Evolutionary conservation across 805 yeast species (phyloP), one percentile per base, ranked within the genome.

Genomic region (Blastobotrys peoriensis): DNA sequence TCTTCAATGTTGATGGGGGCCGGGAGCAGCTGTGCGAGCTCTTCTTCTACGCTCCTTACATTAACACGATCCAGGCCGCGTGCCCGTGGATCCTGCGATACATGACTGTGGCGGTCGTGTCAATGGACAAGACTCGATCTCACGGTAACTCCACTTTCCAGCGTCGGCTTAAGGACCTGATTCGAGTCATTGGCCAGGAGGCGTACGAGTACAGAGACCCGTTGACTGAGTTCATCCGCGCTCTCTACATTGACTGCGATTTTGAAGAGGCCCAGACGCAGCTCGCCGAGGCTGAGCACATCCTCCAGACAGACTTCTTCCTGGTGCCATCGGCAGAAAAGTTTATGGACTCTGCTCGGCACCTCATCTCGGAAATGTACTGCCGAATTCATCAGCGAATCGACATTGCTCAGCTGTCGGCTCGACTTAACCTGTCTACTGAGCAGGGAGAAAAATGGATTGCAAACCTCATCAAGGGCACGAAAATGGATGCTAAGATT

Each of bases 51-150:
- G 73, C 81, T 3, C 75, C 81, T 5, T 79, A 78, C 60, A 62
- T 81, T 48, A 75, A 80, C 47, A 74, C 85, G 2, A 80, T 81
- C 58, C 86, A 81, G 64, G 83, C 84, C 25, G 70, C 83, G 5
- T 74, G 81, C 57, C 87, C 86, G 17, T 81, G 87, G 87, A 66
- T 81, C 40, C 61, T 80, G 51, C 73, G 86, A 56, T 81, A 81
- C 58, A 61, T 81, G 44, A 74, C 78, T 20, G 82, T 76, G 22
- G 81, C 83, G n/a, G 80, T 79, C 9, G 58, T 64, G 4, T 43
- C 55, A 27, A 45, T 58, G 50, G 49, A 54, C 43, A 43, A 47
- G 38, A 57, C 50, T 60, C 63, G 52, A 55, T 55, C 53, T 42
- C 59, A 47, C 51, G 56, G 55, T 38, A 55, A 54, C 48, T 59